Percentiles rank a stretch among this genome's conserved stretches.
phyloP scores from a whole-genome alignment of 1,284 basidiomycete species.

The Heterobasidion occidentale region DNA sequence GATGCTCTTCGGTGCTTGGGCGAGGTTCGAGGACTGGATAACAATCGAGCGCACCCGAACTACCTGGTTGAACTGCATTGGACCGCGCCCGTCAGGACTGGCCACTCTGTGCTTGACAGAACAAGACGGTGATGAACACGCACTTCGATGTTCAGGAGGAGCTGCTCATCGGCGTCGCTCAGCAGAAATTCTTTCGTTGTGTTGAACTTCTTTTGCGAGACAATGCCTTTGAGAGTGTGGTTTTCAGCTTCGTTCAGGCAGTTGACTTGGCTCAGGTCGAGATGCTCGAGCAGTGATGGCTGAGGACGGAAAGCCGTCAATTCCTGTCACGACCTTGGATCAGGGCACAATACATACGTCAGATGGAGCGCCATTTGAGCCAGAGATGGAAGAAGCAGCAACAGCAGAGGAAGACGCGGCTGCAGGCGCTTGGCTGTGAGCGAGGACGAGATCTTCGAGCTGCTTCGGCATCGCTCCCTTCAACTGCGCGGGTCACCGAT shows the following conservation, averaged over 20 bases:
- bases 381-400: neutral
- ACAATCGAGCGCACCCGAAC: conserved; percentile 70
- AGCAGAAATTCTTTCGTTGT: conserved; percentile 45
- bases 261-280: conserved; percentile 56
- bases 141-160: conserved; percentile 64
- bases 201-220: conserved; percentile 43
- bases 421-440: neutral
- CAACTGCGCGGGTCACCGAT: neutral
- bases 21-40: conserved; percentile 40
- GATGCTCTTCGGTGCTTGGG: conserved; percentile 57
- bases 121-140: conserved; percentile 17
- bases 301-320: neutral
- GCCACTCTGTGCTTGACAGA: neutral
- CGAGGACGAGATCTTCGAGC: neutral
- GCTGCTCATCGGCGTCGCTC: conserved; percentile 77
- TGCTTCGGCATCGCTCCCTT: neutral
- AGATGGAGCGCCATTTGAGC: neutral
- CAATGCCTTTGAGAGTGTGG: conserved; percentile 56
- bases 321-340: too few relatives aligned
- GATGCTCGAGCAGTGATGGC: conserved; percentile 47
- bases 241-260: conserved; percentile 69
- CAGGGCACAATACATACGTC: neutral
- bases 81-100: neutral
- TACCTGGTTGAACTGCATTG: conserved; percentile 65
- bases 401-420: neutral